phyloP scores from a whole-genome alignment of 2,329 filamentous ascomycete genomes.

The Kalaharituber pfeilii region DNA sequence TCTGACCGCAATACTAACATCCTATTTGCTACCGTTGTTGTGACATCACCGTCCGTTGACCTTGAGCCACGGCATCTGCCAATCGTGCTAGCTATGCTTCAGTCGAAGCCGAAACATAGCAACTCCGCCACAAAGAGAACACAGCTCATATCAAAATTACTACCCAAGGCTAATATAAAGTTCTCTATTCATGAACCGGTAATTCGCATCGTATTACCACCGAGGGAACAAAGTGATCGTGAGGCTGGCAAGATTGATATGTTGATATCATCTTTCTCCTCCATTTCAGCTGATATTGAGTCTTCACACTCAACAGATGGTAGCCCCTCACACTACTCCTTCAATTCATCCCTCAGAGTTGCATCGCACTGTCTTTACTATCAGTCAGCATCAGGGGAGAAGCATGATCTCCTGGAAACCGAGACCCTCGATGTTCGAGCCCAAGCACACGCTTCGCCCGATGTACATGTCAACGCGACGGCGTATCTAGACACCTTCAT shows the following conservation, averaged over 20 bases:
- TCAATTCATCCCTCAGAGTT: conserved; percentile 65
- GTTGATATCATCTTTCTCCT: conserved; percentile 87
- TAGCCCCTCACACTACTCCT: conserved; percentile 69
- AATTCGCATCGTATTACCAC: conserved; percentile 69
- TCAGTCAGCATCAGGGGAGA: conserved; percentile 64
- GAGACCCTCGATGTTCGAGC: conserved; percentile 77
- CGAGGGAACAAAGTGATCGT: conserved; percentile 32
- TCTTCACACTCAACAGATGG: conserved; percentile 71
- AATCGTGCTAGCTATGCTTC: conserved; percentile 59
- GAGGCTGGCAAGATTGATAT: conserved; percentile 76
- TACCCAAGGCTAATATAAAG: conserved; percentile 89
- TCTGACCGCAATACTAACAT: conserved; percentile 89
- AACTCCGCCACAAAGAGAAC: conserved; percentile 24
- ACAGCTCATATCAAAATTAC: conserved; percentile 65
- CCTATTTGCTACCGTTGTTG: conserved; percentile 84
- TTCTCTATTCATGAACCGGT: conserved; percentile 95
- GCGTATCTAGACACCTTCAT: conserved; percentile 75
- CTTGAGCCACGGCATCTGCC: conserved; percentile 83
- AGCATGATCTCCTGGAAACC: conserved; percentile 73
- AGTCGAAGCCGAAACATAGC: conserved; percentile 35
- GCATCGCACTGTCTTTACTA: conserved; percentile 86
- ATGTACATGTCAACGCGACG: conserved; percentile 63
- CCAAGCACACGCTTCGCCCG: conserved; percentile 67
- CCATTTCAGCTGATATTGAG: conserved; percentile 79
- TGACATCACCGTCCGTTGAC: conserved; percentile 89